Evolutionary conservation across 208 protist species (phyloP).

Genomic region (Crithidia acanthocephali): DNA sequence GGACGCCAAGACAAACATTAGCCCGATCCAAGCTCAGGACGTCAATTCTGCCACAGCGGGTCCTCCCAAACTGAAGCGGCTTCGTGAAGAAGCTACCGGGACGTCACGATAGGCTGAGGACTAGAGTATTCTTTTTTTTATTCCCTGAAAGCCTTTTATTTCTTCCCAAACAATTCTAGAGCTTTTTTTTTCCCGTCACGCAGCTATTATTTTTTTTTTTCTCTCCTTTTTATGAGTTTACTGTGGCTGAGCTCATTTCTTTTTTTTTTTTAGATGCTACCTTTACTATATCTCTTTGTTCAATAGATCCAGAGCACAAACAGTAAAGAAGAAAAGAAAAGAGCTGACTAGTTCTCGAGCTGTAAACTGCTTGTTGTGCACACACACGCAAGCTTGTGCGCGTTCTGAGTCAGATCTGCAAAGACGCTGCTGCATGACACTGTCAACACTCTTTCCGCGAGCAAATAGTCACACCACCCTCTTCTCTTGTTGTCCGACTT

Average conservation of each 20-base stretch:
- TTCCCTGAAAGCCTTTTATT: neutral
- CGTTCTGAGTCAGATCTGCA: too few species aligned
- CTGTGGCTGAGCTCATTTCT: slow-evolving; percentile 18
- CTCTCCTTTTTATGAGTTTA: too few species aligned
- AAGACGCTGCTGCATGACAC: too few species aligned
- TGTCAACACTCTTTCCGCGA: too few species aligned
- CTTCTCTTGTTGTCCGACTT: too few species aligned
- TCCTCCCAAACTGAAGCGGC: slow-evolving; percentile 34
- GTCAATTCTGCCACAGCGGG: slow-evolving; percentile 11
- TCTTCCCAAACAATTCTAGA: neutral
- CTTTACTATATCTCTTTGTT: neutral
- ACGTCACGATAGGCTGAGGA: neutral
- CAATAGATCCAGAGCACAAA: neutral
- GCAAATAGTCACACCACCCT: too few species aligned
- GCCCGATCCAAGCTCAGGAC: slow-evolving; percentile 25
- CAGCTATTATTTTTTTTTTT: slow-evolving; percentile 15
- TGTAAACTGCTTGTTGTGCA: too few species aligned
- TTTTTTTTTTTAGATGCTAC: slow-evolving; percentile 26
- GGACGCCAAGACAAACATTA: slow-evolving; percentile 43
- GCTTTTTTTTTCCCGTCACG: slow-evolving; percentile 1
- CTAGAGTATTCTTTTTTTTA: neutral
- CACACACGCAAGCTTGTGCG: too few species aligned
- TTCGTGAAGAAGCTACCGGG: slow-evolving; percentile 21
- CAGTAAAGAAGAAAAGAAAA: too few species aligned
- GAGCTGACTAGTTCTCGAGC: too few species aligned